Conservation (phyloP, 441 rosid genomes). For the Omphalea diandra region DNA sequence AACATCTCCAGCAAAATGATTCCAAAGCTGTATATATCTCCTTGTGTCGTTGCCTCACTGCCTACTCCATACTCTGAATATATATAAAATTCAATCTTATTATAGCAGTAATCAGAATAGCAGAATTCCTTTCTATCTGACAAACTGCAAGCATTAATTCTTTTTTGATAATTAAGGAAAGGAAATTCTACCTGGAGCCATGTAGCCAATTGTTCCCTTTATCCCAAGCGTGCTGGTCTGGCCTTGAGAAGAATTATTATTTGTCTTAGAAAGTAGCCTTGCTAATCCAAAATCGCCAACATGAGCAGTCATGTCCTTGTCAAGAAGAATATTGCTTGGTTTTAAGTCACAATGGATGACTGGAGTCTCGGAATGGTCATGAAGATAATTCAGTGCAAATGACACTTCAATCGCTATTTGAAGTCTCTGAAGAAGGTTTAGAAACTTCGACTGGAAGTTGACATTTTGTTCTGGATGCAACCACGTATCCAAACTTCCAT, state of each 20-base stretch:
- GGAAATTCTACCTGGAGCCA: not conserved
- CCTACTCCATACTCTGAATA: constrained; percentile 15
- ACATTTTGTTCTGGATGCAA: too few species aligned
- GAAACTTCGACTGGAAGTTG: not conserved
- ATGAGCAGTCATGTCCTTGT: not conserved
- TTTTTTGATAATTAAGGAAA: too few species aligned
- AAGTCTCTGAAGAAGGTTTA: constrained; percentile 23
- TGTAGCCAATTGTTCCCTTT: too few species aligned
- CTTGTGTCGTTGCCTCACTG: not conserved
- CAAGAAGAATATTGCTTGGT: too few species aligned
- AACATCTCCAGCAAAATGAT: constrained; percentile 14
- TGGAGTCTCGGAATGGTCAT: constrained; percentile 17
- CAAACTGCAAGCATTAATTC: too few species aligned
- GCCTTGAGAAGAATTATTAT: too few species aligned
- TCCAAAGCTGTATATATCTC: constrained; percentile 16
- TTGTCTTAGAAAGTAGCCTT: not conserved
- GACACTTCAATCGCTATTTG: constrained; percentile 28
- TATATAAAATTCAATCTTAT: constrained; percentile 24
- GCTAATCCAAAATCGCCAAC: constrained; percentile 9
- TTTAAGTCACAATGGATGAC: constrained; percentile 15
- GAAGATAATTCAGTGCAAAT: constrained; percentile 30
- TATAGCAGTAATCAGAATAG: constrained; percentile 16
- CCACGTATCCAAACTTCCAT: too few species aligned
- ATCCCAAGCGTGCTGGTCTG: not conserved
- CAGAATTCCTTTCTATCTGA: too few species aligned